Percentiles rank a stretch among this genome's conserved stretches.
These are phyloP conservation scores for Aspergillus clavatus DNA, from an alignment of 2,329 filamentous ascomycete genomes.

Conservation along the genomic window DNA sequence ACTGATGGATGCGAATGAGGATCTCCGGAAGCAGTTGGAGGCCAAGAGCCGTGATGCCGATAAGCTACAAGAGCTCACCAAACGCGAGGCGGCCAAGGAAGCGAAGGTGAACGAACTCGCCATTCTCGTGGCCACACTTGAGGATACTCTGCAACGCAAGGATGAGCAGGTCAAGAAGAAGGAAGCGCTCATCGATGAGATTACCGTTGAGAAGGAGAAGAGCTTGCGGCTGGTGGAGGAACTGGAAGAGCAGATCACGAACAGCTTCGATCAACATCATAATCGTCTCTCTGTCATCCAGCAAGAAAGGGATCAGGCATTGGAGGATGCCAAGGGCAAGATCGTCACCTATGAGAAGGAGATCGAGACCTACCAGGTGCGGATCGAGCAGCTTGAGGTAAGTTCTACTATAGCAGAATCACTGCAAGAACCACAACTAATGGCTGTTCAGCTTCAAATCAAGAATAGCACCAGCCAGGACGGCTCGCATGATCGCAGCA, in stretches of 20 bases:
- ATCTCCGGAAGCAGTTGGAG: slow-evolving; percentile 36
- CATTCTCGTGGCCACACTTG: slow-evolving; percentile 43
- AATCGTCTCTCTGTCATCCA: slow-evolving; percentile 82
- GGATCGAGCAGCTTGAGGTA: slow-evolving; percentile 71
- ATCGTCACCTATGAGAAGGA: slow-evolving; percentile 62
- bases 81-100: slow-evolving; percentile 43
- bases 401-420: slow-evolving; percentile 23
- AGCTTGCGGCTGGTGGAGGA: slow-evolving; percentile 89
- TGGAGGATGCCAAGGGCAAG: slow-evolving; percentile 71
- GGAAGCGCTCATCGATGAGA: slow-evolving; percentile 44
- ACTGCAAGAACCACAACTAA: slow-evolving; percentile 15
- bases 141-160: slow-evolving; percentile 42
- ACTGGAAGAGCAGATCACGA: slow-evolving; percentile 91
- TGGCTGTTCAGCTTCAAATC: slow-evolving; percentile 34
- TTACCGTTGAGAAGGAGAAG: slow-evolving; percentile 71
- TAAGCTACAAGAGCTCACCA: slow-evolving; percentile 36
- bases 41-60: slow-evolving; percentile 32
- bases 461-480: slow-evolving; percentile 37
- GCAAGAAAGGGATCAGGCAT: slow-evolving; percentile 65
- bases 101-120: slow-evolving; percentile 54
- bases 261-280: slow-evolving; percentile 91
- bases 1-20: slow-evolving; percentile 37
- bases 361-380: slow-evolving; percentile 52
- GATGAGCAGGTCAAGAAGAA: slow-evolving; percentile 44
- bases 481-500: slow-evolving; percentile 49